Evolutionary conservation across 257 asterid genomes (phyloP), one percentile per base, ranked within the genome.

Genomic region (Nicotiana tomentosiformis): DNA sequence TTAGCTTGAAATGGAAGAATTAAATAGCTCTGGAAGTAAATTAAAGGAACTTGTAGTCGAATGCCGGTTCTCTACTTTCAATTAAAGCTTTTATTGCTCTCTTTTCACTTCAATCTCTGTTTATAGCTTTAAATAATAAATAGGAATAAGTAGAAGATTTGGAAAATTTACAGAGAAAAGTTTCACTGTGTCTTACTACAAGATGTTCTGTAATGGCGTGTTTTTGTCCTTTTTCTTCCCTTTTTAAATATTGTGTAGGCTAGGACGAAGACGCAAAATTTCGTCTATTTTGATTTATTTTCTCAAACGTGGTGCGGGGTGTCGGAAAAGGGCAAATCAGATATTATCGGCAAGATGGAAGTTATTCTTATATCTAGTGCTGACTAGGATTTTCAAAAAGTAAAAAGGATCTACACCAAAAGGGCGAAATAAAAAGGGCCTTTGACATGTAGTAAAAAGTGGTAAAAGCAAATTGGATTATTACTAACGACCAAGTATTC

Each of bases 141-240:
- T 3, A 32, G 51, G 12, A 66, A 66, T 29, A 74, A 74, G 61
- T 2, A 76, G 46, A 76, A 51, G 7, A 7, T 23, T 14, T 14
- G 2, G 20, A 18, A 7, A 17, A 0, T 17, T 58, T 58, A 58
- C 65, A 58, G 20, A 3, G 65, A 58, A 43, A 76, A 76, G 29
- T 76, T 76, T 76, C 65, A 29, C 80, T 76, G 2, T 74, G 16
- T 49, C 80, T 49, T 74, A 15, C 64, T 26, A 46, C 17, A 74
- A 29, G 43, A 74, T 74, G 80, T 76, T 76, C 80, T 51, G 80
- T 76, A 76, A 76, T 76, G 80, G 64, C 80, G 80, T 76, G 80
- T 76, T 74, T 23, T 76, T 29, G 29, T 76, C 49, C 10, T 76
- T 7, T 51, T 7, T 51, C 20, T 20, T 46, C 7, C 18, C 3